Evolutionary conservation across 2,329 filamentous ascomycete genomes (phyloP).

Genomic region (Fusarium sacchari): DNA sequence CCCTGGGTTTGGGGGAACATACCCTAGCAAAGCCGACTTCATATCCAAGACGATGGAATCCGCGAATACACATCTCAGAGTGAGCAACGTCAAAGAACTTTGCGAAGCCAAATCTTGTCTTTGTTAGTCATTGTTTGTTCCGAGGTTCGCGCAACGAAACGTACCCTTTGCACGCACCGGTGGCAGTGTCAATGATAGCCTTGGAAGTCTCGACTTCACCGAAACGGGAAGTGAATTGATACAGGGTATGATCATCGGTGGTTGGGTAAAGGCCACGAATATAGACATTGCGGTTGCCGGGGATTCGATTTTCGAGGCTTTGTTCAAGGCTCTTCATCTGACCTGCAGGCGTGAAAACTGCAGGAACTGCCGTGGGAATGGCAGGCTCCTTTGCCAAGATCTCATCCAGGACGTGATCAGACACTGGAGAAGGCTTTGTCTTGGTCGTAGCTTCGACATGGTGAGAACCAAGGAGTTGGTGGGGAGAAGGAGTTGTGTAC

Average conservation of each 20-base stretch:
- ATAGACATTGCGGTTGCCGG: constrained; percentile 97
- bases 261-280: constrained; percentile 95
- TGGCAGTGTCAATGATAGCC: constrained; percentile 95
- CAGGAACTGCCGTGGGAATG: constrained; percentile 89
- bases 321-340: constrained; percentile 91
- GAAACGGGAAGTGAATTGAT: constrained; percentile 85
- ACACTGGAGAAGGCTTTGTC: constrained; percentile 49
- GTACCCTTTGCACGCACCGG: constrained; percentile 95
- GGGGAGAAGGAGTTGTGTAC: constrained; percentile 74
- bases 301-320: constrained; percentile 89
- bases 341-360: constrained; percentile 85
- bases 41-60: constrained; percentile 93
- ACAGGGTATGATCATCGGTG: constrained; percentile 90
- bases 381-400: constrained; percentile 79
- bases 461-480: constrained; percentile 60
- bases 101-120: constrained; percentile 89
- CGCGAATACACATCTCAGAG: constrained; percentile 95
- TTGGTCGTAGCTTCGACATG: constrained; percentile 57
- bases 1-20: constrained; percentile 43
- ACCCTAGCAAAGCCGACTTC: constrained; percentile 97
- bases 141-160: constrained; percentile 44
- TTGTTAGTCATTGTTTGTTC: constrained; percentile 12
- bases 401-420: constrained; percentile 67
- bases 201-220: constrained; percentile 96
- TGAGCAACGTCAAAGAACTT: constrained; percentile 90